phyloP scores from a whole-genome alignment of 257 asterid genomes.

The Prunella vulgaris region DNA sequence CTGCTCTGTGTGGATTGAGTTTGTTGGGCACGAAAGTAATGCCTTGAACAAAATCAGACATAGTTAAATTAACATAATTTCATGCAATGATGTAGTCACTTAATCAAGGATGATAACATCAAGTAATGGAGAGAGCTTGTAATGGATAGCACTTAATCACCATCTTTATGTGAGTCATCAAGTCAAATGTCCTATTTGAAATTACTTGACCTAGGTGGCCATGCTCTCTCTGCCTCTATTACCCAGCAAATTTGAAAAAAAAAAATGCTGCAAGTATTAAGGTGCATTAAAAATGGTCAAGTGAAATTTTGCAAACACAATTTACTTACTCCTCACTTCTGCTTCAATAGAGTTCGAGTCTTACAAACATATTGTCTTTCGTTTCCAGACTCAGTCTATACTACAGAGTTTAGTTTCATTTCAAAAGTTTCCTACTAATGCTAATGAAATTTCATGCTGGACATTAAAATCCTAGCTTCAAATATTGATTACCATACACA shows the following conservation, averaged over 20 bases:
- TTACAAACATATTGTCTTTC: not conserved
- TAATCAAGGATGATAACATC: not conserved
- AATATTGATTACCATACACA: not conserved
- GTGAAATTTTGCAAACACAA: not conserved
- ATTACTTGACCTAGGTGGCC: not conserved
- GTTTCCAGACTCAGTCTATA: not conserved
- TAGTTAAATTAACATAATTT: not conserved
- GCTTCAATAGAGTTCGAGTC: constrained; percentile 7
- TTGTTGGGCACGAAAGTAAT: constrained; percentile 68
- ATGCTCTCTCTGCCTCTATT: not conserved
- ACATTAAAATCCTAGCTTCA: not conserved
- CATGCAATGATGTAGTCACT: not conserved
- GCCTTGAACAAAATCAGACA: constrained; percentile 44
- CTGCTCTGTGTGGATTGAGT: constrained; percentile 58
- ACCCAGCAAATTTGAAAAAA: not conserved
- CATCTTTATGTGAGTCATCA: not conserved
- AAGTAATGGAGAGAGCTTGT: not conserved
- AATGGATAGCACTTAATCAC: not conserved
- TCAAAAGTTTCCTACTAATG: not conserved
- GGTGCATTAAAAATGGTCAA: not conserved
- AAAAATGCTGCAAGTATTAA: not conserved
- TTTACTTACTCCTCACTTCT: constrained; percentile 1
- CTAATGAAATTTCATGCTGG: not conserved
- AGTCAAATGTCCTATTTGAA: not conserved
- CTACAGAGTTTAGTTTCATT: not conserved